Evolutionary conservation across 148 eudicot species (phyloP).

Genomic region (Polygonum aviculare): DNA sequence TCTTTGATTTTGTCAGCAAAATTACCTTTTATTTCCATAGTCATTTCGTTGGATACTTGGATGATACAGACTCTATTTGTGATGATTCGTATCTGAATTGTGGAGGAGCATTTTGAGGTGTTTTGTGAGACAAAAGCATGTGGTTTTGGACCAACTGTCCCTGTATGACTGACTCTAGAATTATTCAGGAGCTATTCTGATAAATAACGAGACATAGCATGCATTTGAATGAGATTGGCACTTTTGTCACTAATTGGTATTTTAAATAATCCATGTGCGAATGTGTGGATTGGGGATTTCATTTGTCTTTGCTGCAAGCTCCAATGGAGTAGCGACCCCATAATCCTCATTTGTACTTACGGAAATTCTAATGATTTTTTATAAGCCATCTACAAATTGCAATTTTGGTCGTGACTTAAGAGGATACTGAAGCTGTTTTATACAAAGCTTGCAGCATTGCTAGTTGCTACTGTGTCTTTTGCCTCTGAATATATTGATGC

Average conservation of each 20-base stretch:
- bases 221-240: constrained; percentile 7
- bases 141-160: constrained; percentile 6
- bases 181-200: background rate
- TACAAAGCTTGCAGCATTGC: constrained; percentile 76
- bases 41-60: background rate
- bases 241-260: background rate
- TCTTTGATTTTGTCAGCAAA: constrained; percentile 20
- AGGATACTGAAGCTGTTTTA: constrained; percentile 33
- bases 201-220: background rate
- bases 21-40: background rate
- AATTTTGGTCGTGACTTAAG: constrained; percentile 32
- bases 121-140: background rate
- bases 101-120: background rate
- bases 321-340: background rate
- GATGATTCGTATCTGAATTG: background rate
- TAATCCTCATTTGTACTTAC: background rate
- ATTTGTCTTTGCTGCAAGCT: background rate
- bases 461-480: constrained; percentile 44
- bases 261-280: constrained; percentile 1
- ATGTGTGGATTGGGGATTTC: background rate
- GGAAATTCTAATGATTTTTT: constrained; percentile 21
- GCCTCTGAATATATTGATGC: constrained; percentile 17
- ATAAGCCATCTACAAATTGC: constrained; percentile 53
- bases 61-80: background rate
- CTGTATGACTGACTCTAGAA: constrained; percentile 3